Base-by-base conservation (phyloP, 371 early-diverging fungal genomes). In the Actinomortierella ambigua region DNA sequence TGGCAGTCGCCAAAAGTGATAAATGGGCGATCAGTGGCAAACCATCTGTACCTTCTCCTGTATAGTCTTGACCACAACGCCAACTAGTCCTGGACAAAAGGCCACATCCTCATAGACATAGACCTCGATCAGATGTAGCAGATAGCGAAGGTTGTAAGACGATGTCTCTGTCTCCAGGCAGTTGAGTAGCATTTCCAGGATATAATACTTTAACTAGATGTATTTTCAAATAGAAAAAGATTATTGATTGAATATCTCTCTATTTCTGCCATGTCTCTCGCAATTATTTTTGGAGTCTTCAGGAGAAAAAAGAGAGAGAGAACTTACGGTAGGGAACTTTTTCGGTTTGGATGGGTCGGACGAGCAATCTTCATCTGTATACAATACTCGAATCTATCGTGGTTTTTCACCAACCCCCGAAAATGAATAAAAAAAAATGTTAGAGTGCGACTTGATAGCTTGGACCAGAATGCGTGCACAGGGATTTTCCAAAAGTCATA, bases 101-200 rank as follows among this genome's bases (percentile, higher is more conserved):
- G 86, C 82, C 6, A 87, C 90, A 75, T 93, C 92, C 60, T 93
- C 91, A 39, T 85, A 80, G 0, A 87, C 88, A 65, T 90, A 92
- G n/a, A 87, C 88, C 46, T 85, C 81, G 49, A 91, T 83, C 9
- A 92, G 65, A 66, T 90, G 88, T 6, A 92, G 76, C 17, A 89
- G 59, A 50, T 86, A 87, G 46, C 90, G 81, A 68, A 86, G 76
- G 61, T 93, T 93, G 59, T 81, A 81, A 1, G 90, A 82, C 0
- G 82, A 83, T 0, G 82, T 81, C 57, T 93, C 93, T 2, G 88
- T 85, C 23, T 82, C 77, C 17, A 92, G 76, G 2, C 91, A 88
- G 50, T 77, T 83, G 13, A 90, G 62, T 1, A 93, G 78, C 50
- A 91, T 69, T 56, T 90, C 90, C 29, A 90, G 70, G 22, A 91